Evolutionary conservation across 2,329 filamentous ascomycete genomes (phyloP).

Genomic region (Tolypocladium amazonense): DNA sequence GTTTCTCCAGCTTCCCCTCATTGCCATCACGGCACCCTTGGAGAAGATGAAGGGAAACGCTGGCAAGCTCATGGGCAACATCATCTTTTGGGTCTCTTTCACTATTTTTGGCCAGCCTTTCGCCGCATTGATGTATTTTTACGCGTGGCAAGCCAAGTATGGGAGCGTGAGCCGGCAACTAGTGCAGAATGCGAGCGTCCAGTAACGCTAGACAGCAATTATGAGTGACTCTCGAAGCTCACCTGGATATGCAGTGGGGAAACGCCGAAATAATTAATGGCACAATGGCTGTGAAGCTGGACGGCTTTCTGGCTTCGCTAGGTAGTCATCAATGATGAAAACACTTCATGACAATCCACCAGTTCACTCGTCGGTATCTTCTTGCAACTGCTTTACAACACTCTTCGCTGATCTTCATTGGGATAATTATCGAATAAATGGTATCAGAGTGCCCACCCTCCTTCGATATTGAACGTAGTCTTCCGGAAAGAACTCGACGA

Average conservation of each 20-base stretch:
- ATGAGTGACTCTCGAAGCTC: neutral
- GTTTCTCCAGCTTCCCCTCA: conserved; percentile 85
- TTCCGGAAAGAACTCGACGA: conserved; percentile 73
- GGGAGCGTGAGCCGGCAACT: conserved; percentile 58
- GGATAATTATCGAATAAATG: conserved; percentile 38
- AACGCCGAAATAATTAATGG: no score
- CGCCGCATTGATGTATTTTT: conserved; percentile 88
- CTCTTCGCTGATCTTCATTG: no score
- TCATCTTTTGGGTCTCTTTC: conserved; percentile 94
- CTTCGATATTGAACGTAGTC: conserved; percentile 68
- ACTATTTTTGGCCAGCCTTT: conserved; percentile 92
- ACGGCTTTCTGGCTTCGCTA: neutral
- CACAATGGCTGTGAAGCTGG: neutral
- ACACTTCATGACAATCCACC: neutral
- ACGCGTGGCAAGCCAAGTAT: conserved; percentile 97
- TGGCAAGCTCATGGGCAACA: conserved; percentile 76
- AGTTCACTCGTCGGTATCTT: neutral
- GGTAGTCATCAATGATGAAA: neutral
- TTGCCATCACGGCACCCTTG: conserved; percentile 66
- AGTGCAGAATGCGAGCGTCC: neutral
- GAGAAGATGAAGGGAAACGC: conserved; percentile 63
- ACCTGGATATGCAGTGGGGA: neutral
- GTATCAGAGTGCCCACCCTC: conserved; percentile 68
- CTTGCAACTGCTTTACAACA: neutral
- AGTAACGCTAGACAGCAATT: neutral